Evolutionary conservation across 176 grass and related monocot species (phyloP).

Genomic region (Chrysopogon serrulatus): DNA sequence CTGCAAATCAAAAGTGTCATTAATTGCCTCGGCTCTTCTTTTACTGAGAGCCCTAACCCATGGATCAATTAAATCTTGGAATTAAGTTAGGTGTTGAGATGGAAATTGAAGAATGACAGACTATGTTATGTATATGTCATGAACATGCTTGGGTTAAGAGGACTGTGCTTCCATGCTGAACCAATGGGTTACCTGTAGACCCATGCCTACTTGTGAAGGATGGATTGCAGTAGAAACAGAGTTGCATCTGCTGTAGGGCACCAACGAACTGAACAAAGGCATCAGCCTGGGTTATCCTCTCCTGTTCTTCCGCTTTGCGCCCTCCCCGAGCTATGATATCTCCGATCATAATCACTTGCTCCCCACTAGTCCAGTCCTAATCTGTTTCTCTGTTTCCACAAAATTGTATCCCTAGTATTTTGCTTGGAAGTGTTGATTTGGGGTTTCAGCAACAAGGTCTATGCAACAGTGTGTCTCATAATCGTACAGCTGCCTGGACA

Average conservation of each 20-base stretch:
- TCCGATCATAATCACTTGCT: too few species aligned
- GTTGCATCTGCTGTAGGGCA: neutral
- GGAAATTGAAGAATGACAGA: neutral
- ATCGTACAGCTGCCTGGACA: neutral
- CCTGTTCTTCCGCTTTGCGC: neutral
- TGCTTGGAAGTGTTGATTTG: too few species aligned
- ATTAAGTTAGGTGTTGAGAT: too few species aligned
- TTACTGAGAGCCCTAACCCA: too few species aligned
- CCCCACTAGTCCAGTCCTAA: too few species aligned
- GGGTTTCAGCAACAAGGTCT: too few species aligned
- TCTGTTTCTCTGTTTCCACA: too few species aligned
- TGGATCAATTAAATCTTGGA: too few species aligned
- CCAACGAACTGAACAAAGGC: neutral
- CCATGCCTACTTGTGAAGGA: neutral
- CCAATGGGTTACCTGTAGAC: too few species aligned
- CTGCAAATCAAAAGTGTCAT: too few species aligned
- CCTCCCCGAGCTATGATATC: neutral
- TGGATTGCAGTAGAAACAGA: neutral
- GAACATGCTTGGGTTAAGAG: neutral
- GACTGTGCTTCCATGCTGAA: neutral
- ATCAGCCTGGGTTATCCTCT: neutral
- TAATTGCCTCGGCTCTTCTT: too few species aligned
- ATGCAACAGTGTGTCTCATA: too few species aligned
- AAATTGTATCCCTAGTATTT: neutral
- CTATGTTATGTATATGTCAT: neutral